Base-by-base conservation (phyloP, 495 filamentous ascomycete genomes). In the Saxophila tyrrhenica region DNA sequence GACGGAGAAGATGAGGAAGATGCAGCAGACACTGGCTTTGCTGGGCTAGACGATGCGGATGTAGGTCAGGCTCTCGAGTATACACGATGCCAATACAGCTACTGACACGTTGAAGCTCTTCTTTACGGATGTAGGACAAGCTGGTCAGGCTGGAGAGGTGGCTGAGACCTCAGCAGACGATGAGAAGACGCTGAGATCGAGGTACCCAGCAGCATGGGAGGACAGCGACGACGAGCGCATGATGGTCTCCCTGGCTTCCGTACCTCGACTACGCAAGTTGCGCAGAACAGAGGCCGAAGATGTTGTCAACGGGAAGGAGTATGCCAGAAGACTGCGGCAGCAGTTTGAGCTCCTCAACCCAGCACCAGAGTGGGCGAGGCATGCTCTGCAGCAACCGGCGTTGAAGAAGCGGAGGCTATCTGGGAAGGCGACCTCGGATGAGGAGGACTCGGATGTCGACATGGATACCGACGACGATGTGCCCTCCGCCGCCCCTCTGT, bases 201-300 rank as follows among this genome's bases (percentile, higher is more conserved):
- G 68, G 5, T 56, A 64, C n/a, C 62, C 54, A 52, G 70, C 86
- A 11, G 84, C 86, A 15, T 98, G 92, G 92, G 80, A 88, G 59
- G 92, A 98, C 70, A 95, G 89, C 68, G 92, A 97, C 61, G 92
- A 98, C 62, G 92, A 98, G 64, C 79, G 84, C 39, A 71, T 95
- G 48, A 78, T 79, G 19, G 74, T 98, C 45, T 95, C 90, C 2
- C 77, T 98, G 13, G 85, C 85, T 10, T 75, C 80, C 39, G 79
- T 82, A 41, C 75, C 77, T 19, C 77, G 83, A 45, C 69, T 94
- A 62, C 76, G 91, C 45, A 97, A 96, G 66, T 73, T 97, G 46
- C 79, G 92, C 38, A 69, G 78, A 8, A 76, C 79, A 17, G 90
- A 94, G 60, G 75, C 74, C 8, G 92, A 98, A 61, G 94, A 98